Conservation (phyloP, 78 protist genomes). For the Dictyostelium firmibasis region DNA sequence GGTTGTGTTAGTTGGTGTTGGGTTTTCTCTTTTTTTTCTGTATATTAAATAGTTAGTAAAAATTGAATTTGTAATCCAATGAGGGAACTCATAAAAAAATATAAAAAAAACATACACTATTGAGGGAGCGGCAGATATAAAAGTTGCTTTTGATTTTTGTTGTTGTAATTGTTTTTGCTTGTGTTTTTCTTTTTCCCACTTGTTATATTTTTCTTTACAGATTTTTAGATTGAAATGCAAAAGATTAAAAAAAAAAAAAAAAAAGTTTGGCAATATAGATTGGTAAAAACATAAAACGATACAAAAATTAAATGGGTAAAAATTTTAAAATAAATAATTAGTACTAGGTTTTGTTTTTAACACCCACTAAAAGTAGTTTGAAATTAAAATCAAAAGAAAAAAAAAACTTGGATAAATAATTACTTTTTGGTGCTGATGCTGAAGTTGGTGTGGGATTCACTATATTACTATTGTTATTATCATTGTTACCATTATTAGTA, state of each 20-base stretch:
- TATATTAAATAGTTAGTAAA: neutral
- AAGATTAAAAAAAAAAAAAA: neutral
- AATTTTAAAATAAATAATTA: neutral
- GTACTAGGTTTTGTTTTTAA: neutral
- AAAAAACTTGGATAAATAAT: neutral
- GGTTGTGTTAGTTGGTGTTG: neutral
- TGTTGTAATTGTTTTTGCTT: slow-evolving; percentile 5
- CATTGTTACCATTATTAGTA: neutral
- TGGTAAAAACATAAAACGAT: too few species aligned
- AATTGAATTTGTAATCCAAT: too few species aligned
- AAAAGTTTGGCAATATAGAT: too few species aligned
- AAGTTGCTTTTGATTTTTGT: slow-evolving; percentile 18
- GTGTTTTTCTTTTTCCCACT: slow-evolving; percentile 27
- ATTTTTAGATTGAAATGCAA: neutral
- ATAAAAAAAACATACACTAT: slow-evolving; percentile 11
- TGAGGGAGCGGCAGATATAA: slow-evolving; percentile 45
- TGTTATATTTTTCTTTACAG: slow-evolving; percentile 9
- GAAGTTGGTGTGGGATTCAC: neutral
- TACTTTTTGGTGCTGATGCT: neutral
- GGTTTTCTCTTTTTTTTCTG: neutral
- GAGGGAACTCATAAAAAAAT: neutral
- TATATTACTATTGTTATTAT: neutral
- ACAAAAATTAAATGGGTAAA: too few species aligned
- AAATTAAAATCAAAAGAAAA: neutral
- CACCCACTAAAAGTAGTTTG: neutral